phyloP scores from a whole-genome alignment of 768 basidiomycete species.

The Kwoniella newhampshirensis region DNA sequence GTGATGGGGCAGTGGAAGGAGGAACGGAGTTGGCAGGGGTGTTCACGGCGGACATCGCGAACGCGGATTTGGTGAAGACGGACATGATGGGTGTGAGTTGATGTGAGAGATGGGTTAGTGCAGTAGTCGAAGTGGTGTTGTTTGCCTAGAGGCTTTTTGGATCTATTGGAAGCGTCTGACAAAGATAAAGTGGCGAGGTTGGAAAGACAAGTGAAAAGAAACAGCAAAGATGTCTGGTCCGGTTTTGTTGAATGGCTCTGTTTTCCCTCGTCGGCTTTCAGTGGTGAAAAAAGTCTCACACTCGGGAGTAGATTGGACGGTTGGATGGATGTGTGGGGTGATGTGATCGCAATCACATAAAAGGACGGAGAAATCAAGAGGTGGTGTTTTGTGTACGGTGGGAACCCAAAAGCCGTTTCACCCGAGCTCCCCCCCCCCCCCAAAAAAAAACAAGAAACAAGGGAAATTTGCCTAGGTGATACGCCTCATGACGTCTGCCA shows the following conservation, averaged over 20 bases:
- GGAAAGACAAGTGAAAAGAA: background rate
- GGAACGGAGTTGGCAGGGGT: slow-evolving; percentile 33
- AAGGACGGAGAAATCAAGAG: no score
- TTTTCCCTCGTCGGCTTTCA: no score
- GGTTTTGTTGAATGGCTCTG: slow-evolving; percentile 1
- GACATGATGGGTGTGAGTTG: slow-evolving; percentile 39
- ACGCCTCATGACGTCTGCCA: no score
- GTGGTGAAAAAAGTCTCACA: no score
- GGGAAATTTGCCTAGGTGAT: no score
- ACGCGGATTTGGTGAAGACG: slow-evolving; percentile 52
- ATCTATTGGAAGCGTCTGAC: background rate
- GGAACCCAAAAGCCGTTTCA: no score
- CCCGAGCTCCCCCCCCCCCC: no score
- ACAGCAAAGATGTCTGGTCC: background rate
- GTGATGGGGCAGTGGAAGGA: slow-evolving; percentile 31
- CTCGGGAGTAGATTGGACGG: no score
- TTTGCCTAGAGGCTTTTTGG: background rate
- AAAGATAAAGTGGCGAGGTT: slow-evolving; percentile 2
- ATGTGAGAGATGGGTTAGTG: slow-evolving; percentile 3
- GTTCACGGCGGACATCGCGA: slow-evolving; percentile 50
- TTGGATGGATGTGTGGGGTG: no score
- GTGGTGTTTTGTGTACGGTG: no score
- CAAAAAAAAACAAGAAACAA: no score
- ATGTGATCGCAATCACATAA: no score
- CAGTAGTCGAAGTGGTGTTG: slow-evolving; percentile 10